Conservation (phyloP, 129 eudicot genomes). For the Lonicera japonica region DNA sequence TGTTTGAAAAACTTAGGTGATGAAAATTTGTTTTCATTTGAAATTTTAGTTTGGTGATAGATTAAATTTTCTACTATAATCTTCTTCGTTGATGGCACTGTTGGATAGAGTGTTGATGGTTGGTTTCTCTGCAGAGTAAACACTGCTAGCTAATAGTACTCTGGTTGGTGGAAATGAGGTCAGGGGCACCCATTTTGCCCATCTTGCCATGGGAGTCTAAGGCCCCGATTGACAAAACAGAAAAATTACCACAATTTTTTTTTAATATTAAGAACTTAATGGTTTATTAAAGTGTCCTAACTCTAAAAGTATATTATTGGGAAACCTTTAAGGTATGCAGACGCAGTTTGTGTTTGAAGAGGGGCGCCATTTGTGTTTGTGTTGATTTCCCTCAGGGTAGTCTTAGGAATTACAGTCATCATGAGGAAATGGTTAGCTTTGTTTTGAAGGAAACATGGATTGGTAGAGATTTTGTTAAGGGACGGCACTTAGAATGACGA, state of each 20-base stretch:
- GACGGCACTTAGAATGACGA: background rate
- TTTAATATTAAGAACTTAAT: background rate
- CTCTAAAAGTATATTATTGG: too few species aligned
- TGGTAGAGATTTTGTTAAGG: too few species aligned
- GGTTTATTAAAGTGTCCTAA: background rate
- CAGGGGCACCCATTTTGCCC: too few species aligned
- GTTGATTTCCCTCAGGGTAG: background rate
- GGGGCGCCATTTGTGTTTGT: background rate
- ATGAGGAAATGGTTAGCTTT: background rate
- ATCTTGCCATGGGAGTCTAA: too few species aligned
- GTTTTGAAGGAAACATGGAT: background rate
- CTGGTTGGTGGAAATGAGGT: too few species aligned
- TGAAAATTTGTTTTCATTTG: background rate
- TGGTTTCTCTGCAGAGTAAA: background rate
- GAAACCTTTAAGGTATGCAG: too few species aligned
- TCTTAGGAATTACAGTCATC: background rate
- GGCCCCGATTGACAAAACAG: too few species aligned
- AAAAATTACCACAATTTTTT: too few species aligned
- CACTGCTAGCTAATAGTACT: too few species aligned
- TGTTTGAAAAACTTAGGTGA: background rate
- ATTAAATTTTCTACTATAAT: background rate
- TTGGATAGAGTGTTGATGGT: too few species aligned
- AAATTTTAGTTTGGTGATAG: background rate
- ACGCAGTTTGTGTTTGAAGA: background rate
- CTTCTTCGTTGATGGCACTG: too few species aligned